Evolutionary conservation across 176 grass and related monocot genomes (phyloP).

Genomic region (Cenchrus fungigraminus): DNA sequence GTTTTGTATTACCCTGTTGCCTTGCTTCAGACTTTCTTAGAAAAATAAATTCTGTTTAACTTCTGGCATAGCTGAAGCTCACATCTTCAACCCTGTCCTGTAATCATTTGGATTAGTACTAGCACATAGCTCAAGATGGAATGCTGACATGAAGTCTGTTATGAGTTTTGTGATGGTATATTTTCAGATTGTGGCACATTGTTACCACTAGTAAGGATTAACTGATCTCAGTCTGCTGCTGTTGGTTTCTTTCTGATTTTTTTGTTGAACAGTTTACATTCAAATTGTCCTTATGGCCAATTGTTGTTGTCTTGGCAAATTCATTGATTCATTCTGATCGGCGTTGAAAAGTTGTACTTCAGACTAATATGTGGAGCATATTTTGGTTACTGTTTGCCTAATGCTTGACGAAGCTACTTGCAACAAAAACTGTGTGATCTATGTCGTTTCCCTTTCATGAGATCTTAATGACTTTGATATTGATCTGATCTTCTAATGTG

Average conservation of each 20-base stretch:
- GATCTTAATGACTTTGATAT: neutral
- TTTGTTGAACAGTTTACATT: no score
- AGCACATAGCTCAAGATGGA: neutral
- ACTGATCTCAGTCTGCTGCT: neutral
- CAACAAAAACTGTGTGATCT: neutral
- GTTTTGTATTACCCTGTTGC: neutral
- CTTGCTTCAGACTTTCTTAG: neutral
- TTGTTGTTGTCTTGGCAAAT: no score
- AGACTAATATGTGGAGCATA: neutral
- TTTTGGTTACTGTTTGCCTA: neutral
- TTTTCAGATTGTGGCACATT: conserved; percentile 5
- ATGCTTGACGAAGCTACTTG: neutral
- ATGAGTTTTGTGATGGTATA: neutral
- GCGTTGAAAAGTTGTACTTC: neutral
- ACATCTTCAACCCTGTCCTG: neutral
- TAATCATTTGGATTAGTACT: neutral
- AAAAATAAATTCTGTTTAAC: neutral
- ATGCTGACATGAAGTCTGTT: neutral
- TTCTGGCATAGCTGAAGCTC: neutral
- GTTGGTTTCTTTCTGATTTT: neutral
- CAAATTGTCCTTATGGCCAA: neutral
- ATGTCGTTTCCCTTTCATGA: neutral
- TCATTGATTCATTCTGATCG: neutral
- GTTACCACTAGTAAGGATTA: neutral
- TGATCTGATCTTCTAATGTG: neutral